phyloP scores from a whole-genome alignment of 306 rosid genomes.

The Cucumis cinereus region DNA sequence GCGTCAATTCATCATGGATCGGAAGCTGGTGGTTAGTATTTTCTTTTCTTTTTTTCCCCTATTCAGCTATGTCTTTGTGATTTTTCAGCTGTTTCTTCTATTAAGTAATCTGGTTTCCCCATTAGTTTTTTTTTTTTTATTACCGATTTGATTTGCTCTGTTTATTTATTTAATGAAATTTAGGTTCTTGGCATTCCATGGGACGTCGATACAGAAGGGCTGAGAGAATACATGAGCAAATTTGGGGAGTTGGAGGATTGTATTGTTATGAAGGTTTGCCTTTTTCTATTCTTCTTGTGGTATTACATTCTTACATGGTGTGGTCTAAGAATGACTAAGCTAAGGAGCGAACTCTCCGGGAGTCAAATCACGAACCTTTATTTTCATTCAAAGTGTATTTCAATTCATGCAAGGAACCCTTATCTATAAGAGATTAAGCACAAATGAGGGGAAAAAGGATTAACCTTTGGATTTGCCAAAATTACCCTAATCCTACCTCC shows the following conservation, averaged over 20 bases:
- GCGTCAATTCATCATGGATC: conserved; percentile 42
- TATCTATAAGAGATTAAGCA: too few relatives aligned
- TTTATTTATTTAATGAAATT: conserved; percentile 1
- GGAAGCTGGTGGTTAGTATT: conserved; percentile 79
- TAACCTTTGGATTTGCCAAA: too few relatives aligned
- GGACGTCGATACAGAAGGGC: conserved; percentile 73
- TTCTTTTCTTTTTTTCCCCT: background rate
- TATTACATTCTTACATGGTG: background rate
- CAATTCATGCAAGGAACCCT: too few relatives aligned
- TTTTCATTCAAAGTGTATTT: too few relatives aligned
- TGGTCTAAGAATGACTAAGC: too few relatives aligned
- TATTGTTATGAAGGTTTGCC: conserved; percentile 76
- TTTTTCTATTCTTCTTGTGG: background rate
- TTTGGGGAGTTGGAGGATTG: conserved; percentile 82
- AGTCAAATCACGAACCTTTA: too few relatives aligned
- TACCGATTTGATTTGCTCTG: background rate
- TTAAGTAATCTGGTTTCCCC: background rate
- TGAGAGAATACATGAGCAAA: conserved; percentile 72
- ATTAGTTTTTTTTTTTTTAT: background rate
- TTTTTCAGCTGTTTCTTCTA: background rate
- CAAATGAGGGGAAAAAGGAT: too few relatives aligned
- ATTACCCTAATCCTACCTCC: too few relatives aligned
- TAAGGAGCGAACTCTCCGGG: too few relatives aligned
- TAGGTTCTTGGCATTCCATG: conserved; percentile 79
- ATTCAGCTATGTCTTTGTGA: background rate